Base-by-base conservation (phyloP, 768 basidiomycete species). In the Suillus hirtellus region DNA sequence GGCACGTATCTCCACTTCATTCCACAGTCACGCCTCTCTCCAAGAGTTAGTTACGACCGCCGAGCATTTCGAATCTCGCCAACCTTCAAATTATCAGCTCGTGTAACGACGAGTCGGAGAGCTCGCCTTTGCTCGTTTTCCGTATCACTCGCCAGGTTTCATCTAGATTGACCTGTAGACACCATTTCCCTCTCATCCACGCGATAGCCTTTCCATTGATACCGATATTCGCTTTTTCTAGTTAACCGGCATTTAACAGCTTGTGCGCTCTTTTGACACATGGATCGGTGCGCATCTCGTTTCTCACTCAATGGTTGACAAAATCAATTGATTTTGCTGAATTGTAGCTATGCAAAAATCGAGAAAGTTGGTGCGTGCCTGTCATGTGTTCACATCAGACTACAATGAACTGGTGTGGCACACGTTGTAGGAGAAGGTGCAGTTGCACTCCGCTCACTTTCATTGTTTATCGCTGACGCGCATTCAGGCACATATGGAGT, bases 401-500 rank as follows among this genome's bases (percentile, higher is more conserved):
- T 50, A 42, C 61, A 27, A 68, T 64, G 65, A 68, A 64, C 59
- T 61, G 49, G 65, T 62, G 67, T 65, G 68, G 46, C 60, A 67
- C 62, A 53, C 46, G 56, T 44, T 69, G 63, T 70, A 82, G 81
- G 81, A 72, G 81, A 82, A 77, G 81, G 81, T 79, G 67, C 21
- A 68, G 27, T 37, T 47, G 55, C 38, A 35, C 42, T 65, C 50
- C 46, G 15, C 40, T 21, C 40, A 52, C 47, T 68, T n/a, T 64
- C 42, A 35, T 40, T 66, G 56, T 59, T 34, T 54, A 43, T 49
- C 21, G 54, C 55, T 60, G 5, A 60, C 63, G 59, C 59, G 34
- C 65, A 62, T 47, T 59, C 72, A 99, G 96, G 96, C 68, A 98
- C 96, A 31, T 99, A 99, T 69, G 96, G 96, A 62, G 96, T 99